Conservation (phyloP, 108 stramenopile species). For the Chaetoceros muelleri region DNA sequence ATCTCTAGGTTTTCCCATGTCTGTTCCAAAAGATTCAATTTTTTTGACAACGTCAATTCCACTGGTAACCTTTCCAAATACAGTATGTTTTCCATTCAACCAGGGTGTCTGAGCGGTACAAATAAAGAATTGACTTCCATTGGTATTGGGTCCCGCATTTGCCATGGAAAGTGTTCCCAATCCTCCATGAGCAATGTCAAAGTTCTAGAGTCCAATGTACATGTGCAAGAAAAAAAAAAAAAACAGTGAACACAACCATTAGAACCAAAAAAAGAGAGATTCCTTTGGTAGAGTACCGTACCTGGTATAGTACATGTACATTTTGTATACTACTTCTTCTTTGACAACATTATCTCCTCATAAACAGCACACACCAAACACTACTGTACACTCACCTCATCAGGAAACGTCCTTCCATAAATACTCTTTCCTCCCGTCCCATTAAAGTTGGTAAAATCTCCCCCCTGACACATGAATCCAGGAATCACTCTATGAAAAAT, state of each 20-base stretch:
- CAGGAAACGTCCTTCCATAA: conserved; percentile 80
- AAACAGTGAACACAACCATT: conserved; percentile 33
- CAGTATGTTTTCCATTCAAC: conserved; percentile 96
- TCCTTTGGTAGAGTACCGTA: too few relatives aligned
- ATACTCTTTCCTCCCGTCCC: conserved; percentile 76
- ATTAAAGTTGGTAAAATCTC: conserved; percentile 91
- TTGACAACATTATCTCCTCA: too few relatives aligned
- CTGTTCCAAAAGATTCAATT: conserved; percentile 70
- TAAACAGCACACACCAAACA: too few relatives aligned
- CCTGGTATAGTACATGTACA: neutral
- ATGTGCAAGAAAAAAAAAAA: conserved; percentile 23
- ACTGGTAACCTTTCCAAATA: conserved; percentile 93
- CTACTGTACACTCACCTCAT: too few relatives aligned
- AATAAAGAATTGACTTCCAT: conserved; percentile 95
- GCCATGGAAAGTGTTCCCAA: conserved; percentile 52
- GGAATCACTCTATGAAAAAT: conserved; percentile 86
- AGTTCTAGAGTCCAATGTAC: conserved; percentile 86
- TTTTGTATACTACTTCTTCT: too few relatives aligned
- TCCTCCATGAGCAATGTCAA: conserved; percentile 71
- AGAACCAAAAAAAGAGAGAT: neutral
- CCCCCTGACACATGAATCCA: conserved; percentile 81
- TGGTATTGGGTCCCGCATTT: conserved; percentile 84
- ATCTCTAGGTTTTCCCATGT: conserved; percentile 39
- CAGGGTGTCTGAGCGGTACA: conserved; percentile 91
- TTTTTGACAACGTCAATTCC: conserved; percentile 84